Evolutionary conservation across 331 rosid species (phyloP).

Genomic region (Quercus phellos): DNA sequence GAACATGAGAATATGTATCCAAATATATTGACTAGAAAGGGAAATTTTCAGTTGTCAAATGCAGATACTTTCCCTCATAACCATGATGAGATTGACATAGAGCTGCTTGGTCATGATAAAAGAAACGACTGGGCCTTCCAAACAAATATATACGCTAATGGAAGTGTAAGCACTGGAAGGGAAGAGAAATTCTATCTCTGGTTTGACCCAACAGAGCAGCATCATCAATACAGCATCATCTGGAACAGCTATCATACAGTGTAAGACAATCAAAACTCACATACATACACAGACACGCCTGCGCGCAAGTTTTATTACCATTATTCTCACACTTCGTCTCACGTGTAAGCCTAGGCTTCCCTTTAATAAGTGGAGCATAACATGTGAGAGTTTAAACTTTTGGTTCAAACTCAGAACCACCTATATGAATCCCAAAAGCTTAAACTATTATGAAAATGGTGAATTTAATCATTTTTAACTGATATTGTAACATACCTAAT

Average conservation of each 20-base stretch:
- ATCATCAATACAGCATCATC: conserved; percentile 76
- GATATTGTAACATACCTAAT: not conserved
- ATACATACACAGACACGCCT: not conserved
- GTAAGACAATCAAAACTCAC: conserved; percentile 36
- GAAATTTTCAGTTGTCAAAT: conserved; percentile 68
- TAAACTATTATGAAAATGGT: too few relatives aligned
- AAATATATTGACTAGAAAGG: conserved; percentile 6
- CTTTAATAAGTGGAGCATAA: too few relatives aligned
- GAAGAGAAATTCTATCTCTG: conserved; percentile 92
- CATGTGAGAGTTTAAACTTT: too few relatives aligned
- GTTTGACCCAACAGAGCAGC: conserved; percentile 85
- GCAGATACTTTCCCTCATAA: conserved; percentile 73
- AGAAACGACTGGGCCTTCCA: conserved; percentile 87
- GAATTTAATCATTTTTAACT: not conserved
- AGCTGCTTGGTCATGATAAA: conserved; percentile 80
- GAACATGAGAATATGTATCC: not conserved
- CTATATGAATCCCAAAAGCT: too few relatives aligned
- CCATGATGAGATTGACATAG: conserved; percentile 94
- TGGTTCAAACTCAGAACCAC: too few relatives aligned
- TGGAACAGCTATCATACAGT: conserved; percentile 86
- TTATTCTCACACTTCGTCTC: too few relatives aligned
- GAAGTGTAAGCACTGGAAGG: conserved; percentile 90
- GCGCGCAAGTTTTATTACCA: too few relatives aligned
- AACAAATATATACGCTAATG: conserved; percentile 81
- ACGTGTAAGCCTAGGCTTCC: too few relatives aligned